Conservation (phyloP, 139 green algal species). For the Picochlorum sp. region DNA sequence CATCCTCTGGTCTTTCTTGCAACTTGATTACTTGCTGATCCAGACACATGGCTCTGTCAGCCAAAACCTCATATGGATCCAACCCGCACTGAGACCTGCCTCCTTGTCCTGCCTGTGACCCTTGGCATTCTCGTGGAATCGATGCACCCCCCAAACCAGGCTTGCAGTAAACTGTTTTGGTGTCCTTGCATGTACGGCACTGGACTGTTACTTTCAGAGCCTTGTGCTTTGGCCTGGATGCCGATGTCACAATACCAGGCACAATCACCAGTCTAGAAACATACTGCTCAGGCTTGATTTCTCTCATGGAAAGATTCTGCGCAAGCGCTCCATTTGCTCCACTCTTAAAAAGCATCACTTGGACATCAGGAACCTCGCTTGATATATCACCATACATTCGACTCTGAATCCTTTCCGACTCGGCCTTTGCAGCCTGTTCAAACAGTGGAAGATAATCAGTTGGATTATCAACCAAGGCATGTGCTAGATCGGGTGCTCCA, state of each 20-base stretch:
- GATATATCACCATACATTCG: conserved; percentile 12
- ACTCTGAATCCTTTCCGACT: conserved; percentile 20
- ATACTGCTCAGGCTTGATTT: conserved; percentile 60
- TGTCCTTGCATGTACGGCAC: conserved; percentile 76
- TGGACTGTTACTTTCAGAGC: conserved; percentile 79
- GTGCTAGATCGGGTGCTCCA: conserved; percentile 23
- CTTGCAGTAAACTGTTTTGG: conserved; percentile 55
- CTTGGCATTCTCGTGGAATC: conserved; percentile 67
- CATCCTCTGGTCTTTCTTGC: conserved; percentile 92
- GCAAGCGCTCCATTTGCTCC: background rate
- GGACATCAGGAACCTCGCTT: conserved; percentile 23
- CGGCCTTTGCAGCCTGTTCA: conserved; percentile 27
- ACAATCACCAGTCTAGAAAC: conserved; percentile 91
- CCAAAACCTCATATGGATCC: conserved; percentile 78
- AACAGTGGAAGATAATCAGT: conserved; percentile 31
- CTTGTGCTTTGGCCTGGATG: conserved; percentile 87
- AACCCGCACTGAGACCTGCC: conserved; percentile 48
- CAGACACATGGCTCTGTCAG: conserved; percentile 68
- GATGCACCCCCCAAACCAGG: conserved; percentile 73
- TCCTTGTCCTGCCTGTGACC: conserved; percentile 9
- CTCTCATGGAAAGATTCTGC: conserved; percentile 24
- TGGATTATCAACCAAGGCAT: conserved; percentile 26
- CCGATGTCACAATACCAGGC: conserved; percentile 89
- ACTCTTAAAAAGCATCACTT: conserved; percentile 35
- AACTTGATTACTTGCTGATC: conserved; percentile 97